Evolutionary conservation across 2,329 filamentous ascomycete genomes (phyloP), one percentile per base, ranked within the genome.

Genomic region (Beauveria scarabaeidicola): DNA sequence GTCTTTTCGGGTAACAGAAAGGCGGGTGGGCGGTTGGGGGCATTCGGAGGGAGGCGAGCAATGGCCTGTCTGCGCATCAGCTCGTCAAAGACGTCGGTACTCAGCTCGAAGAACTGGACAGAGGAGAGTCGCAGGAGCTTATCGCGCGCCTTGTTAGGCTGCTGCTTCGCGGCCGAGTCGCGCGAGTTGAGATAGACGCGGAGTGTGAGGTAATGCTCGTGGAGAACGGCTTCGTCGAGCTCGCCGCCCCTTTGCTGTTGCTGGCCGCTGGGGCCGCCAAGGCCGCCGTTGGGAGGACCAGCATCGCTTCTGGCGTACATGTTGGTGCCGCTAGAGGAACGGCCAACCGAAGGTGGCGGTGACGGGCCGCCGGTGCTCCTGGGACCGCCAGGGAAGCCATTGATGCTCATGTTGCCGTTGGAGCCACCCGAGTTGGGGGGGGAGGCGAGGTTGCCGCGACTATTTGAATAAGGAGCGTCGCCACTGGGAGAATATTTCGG

Each of bases 51-150:
- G 58, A 77, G 76, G 62, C 83, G 76, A 58, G 81, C 81, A 55
- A 80, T 80, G 64, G 89, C 83, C 73, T 97, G 92, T 64, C 94
- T 85, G 61, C 94, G 87, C 66, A 95, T 81, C 64, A 97, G 80
- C 75, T 99, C 94, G 74, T 99, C 94, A 75, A 89, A 97, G 44
- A 99, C 93, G 75, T 99, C 94, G 61, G 93, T 97, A 74, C 92
- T 97, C 63, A 99, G 82, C 76, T 99, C 94, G 74, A 96, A 91
- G 73, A 99, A 97, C 73, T 99, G 94, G 29, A 96, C 90, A 1
- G 88, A 80, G 1, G 92, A 96, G 55, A 99, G 81, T 61, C 93
- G 86, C 62, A 97, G 81, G 60, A 97, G 81, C 79, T 99, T 99
- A 74, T 97, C 94, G 69, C 92, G 87, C 59, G 94, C 94, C 74